A percentile compares a stretch with the other conserved stretches of the same genome.
These are phyloP conservation scores for Chrysoporthe cubensis DNA, from an alignment of 2,329 filamentous ascomycete species.

Conservation along the genomic window DNA sequence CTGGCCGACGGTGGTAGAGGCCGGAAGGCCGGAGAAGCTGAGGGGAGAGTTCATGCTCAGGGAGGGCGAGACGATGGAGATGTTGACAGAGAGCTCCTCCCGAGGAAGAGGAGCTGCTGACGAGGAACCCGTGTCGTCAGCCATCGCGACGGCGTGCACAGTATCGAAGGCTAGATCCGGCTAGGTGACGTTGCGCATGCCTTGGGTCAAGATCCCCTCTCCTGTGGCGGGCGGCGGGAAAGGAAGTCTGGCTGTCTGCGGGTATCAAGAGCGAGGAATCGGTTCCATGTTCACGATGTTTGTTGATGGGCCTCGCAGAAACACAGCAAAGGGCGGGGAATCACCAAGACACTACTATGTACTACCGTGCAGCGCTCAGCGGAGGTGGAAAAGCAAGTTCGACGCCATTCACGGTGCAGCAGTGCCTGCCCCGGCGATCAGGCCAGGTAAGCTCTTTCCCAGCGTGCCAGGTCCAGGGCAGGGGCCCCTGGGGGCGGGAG, in stretches of 20 bases:
- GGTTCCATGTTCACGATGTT: background rate
- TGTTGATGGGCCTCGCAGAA: background rate
- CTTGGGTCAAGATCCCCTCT: background rate
- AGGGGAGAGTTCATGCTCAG: constrained; percentile 55
- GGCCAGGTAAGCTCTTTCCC: constrained; percentile 15
- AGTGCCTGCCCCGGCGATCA: constrained; percentile 11
- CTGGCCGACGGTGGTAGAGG: constrained; percentile 57
- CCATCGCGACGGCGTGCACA: constrained; percentile 39
- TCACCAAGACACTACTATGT: background rate
- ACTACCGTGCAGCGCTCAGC: too few species aligned
- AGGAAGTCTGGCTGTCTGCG: background rate
- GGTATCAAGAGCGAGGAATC: background rate
- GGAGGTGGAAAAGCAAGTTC: background rate
- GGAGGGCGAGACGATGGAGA: constrained; percentile 64
- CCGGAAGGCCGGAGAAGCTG: constrained; percentile 52
- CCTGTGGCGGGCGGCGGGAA: background rate
- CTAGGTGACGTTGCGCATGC: background rate
- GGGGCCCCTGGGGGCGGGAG: background rate
- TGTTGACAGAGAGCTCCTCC: constrained; percentile 49
- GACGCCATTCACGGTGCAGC: background rate
- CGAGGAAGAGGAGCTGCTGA: constrained; percentile 32
- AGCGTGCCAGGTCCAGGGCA: background rate
- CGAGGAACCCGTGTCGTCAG: constrained; percentile 40
- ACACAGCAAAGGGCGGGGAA: background rate
- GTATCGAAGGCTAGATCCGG: background rate